phyloP scores from a whole-genome alignment of 2,329 filamentous ascomycete genomes.

The Lanzia echinophila region DNA sequence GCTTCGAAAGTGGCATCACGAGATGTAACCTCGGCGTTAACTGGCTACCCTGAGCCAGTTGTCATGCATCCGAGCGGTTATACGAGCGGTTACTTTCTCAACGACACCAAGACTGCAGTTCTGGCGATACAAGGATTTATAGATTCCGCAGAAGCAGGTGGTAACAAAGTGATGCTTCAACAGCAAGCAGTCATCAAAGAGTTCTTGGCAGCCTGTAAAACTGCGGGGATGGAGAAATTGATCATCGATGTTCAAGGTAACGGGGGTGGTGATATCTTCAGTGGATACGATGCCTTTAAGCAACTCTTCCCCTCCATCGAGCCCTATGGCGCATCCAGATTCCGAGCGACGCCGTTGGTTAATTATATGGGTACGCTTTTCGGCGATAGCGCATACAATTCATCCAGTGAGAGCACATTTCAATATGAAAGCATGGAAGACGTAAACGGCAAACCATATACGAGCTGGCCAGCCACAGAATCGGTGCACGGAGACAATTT shows the following conservation, averaged over 20 bases:
- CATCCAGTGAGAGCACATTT: background rate
- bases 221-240: slow-evolving; percentile 4
- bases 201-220: slow-evolving; percentile 4
- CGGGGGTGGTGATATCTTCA: slow-evolving; percentile 45
- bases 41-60: slow-evolving; percentile 14
- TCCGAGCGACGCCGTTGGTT: slow-evolving; percentile 4
- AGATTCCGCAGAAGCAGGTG: slow-evolving; percentile 17
- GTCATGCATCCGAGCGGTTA: slow-evolving; percentile 12
- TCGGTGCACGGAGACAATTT: slow-evolving; percentile 7
- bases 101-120: slow-evolving; percentile 17
- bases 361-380: slow-evolving; percentile 8
- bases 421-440: slow-evolving; percentile 1
- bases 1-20: background rate
- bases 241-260: slow-evolving; percentile 52
- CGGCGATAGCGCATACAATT: slow-evolving; percentile 2
- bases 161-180: background rate
- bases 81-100: slow-evolving; percentile 20
- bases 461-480: slow-evolving; percentile 11
- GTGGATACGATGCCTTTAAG: slow-evolving; percentile 43
- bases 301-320: slow-evolving; percentile 27
- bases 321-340: slow-evolving; percentile 36
- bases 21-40: slow-evolving; percentile 1
- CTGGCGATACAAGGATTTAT: slow-evolving; percentile 14
- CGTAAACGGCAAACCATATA: slow-evolving; percentile 14
- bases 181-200: slow-evolving; percentile 5